Percentiles rank a stretch among this genome's conserved stretches.
phyloP scores from a whole-genome alignment of 176 grass and related monocot genomes.

The Zizania latifolia region DNA sequence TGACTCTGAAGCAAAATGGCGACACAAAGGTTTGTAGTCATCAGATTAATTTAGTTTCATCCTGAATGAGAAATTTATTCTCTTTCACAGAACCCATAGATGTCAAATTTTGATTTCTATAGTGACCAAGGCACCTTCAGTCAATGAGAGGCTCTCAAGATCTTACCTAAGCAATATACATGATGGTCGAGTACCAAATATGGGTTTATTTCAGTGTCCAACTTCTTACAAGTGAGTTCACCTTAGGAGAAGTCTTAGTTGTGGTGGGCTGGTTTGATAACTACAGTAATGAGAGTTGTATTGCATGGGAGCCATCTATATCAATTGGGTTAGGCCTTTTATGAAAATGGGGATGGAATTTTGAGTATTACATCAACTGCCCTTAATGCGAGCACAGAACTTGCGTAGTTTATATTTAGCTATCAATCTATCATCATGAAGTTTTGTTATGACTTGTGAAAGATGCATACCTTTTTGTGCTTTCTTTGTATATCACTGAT shows the following conservation, averaged over 20 bases:
- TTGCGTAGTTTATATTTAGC: neutral
- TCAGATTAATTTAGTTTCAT: too few species aligned
- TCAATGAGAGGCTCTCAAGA: neutral
- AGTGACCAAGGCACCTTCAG: neutral
- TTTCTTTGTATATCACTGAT: neutral
- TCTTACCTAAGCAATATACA: neutral
- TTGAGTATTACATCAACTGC: neutral
- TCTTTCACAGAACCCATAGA: neutral
- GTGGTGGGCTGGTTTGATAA: neutral
- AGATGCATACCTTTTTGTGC: neutral
- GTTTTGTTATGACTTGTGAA: neutral
- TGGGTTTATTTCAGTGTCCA: neutral
- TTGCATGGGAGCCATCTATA: neutral
- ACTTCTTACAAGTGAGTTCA: neutral
- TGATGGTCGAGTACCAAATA: neutral
- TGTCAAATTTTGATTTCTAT: neutral
- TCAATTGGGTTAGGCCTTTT: neutral
- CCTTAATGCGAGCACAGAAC: neutral
- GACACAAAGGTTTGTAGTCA: conserved; percentile 45
- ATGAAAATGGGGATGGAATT: neutral
- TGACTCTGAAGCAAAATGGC: conserved; percentile 43
- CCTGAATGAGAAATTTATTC: neutral
- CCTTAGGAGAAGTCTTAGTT: neutral
- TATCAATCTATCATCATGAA: neutral
- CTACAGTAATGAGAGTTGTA: neutral